Evolutionary conservation across 1,284 basidiomycete genomes (phyloP).

Genomic region (Erythrobasidium hasegawianum): DNA sequence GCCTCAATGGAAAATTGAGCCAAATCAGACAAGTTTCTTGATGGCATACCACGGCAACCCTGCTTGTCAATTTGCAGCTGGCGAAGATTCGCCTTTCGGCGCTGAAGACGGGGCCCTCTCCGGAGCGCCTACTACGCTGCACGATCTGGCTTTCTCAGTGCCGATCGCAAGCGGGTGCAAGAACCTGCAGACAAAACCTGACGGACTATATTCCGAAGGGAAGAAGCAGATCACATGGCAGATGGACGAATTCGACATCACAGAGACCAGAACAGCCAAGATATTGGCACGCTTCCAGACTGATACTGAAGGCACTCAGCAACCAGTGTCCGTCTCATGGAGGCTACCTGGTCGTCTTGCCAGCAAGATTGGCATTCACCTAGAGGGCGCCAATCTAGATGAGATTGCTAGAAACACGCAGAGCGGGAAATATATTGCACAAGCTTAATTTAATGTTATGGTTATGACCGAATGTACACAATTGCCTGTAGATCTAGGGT

Average conservation of each 20-base stretch:
- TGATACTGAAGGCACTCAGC: slow-evolving; percentile 33
- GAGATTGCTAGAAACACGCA: slow-evolving; percentile 27
- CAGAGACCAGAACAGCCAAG: slow-evolving; percentile 47
- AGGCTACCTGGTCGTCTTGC: slow-evolving; percentile 49
- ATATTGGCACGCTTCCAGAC: slow-evolving; percentile 54
- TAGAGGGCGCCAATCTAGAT: slow-evolving; percentile 14
- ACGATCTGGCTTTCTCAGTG: slow-evolving; percentile 50
- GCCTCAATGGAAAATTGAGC: slow-evolving; percentile 55
- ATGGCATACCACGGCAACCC: slow-evolving; percentile 51
- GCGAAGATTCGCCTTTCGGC: slow-evolving; percentile 35
- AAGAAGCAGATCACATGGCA: slow-evolving; percentile 51
- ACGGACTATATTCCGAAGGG: slow-evolving; percentile 50
- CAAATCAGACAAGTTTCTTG: slow-evolving; percentile 55
- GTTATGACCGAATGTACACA: background rate
- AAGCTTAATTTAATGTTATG: background rate
- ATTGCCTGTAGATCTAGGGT: too few species aligned
- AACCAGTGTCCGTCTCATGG: slow-evolving; percentile 52
- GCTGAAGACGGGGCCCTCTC: slow-evolving; percentile 25
- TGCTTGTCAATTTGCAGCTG: slow-evolving; percentile 30
- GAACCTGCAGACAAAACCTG: slow-evolving; percentile 56
- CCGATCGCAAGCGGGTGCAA: slow-evolving; percentile 49
- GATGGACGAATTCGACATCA: slow-evolving; percentile 44
- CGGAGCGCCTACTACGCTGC: slow-evolving; percentile 27
- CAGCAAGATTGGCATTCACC: slow-evolving; percentile 48
- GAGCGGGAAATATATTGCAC: slow-evolving; percentile 32